Evolutionary conservation across 805 yeast species (phyloP), one percentile per base, ranked within the genome.

Genomic region (Metschnikowia hibisci): DNA sequence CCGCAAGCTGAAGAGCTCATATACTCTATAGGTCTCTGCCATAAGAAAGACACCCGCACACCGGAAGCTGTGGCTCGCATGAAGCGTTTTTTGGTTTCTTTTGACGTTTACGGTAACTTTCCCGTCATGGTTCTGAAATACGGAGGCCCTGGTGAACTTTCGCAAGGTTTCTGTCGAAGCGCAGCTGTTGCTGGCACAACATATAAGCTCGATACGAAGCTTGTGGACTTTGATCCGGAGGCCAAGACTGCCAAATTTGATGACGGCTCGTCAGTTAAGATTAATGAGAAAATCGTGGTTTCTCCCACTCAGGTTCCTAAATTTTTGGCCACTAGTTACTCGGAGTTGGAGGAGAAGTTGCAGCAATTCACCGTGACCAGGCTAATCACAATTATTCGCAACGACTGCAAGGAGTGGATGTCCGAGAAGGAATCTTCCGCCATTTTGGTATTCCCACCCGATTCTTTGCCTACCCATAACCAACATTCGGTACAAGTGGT

Each of bases 171-270:
- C 64, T 91, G 97, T 67, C 77, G 99, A 55, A 85, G 95, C 45
- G 98, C 98, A 3, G 99, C 99, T 11, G 98, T 91, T 49, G 98
- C 93, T 14, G 98, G 98, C 42, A 84, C 97, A 42, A 87, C 95
- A 27, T 91, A 93, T 67, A 88, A 89, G 62, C 72, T 91, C 43
- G 81, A 83, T 58, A 83, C 93, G 12, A 67, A 73, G 31, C 64
- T 91, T 41, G 67, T 67, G 4, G 77, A 79, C 29, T 88, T 71
- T 64, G 91, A 91, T 60, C 79, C 83, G 28, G 66, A 62, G 22
- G 67, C 78, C 25, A 82, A 85, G 56, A 69, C 80, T 18, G 96
- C 95, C 6, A 69, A 70, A 31, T 80, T 87, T 51, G 70, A 76
- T 45, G 96, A 90, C 61, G 93, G 95, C 25, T 76, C 89, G 13